Conservation (phyloP, 768 basidiomycete species). For the Termitomyces eurrhizus region DNA sequence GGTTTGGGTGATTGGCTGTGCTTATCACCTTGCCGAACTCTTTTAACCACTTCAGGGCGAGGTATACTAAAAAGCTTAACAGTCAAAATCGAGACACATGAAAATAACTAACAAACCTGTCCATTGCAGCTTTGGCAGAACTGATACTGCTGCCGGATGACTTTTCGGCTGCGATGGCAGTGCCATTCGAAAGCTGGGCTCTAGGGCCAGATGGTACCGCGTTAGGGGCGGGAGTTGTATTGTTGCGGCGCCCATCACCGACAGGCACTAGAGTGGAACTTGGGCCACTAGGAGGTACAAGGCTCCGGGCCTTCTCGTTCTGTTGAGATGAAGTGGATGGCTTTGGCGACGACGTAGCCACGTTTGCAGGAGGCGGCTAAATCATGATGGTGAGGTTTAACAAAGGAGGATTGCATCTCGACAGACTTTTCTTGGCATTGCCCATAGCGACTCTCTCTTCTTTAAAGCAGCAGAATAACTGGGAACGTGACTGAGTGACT, state of each 20-base stretch:
- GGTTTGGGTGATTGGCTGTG: conserved; percentile 32
- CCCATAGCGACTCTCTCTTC: conserved; percentile 64
- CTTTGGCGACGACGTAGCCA: conserved; percentile 25
- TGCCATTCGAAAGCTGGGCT: conserved; percentile 39
- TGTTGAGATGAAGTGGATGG: conserved; percentile 20
- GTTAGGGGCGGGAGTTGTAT: conserved; percentile 25
- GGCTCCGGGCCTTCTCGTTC: conserved; percentile 30
- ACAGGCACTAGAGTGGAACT: conserved; percentile 25
- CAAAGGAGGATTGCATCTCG: not conserved
- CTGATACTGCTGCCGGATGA: conserved; percentile 21
- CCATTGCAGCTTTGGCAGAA: conserved; percentile 60
- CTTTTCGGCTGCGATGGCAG: conserved; percentile 27
- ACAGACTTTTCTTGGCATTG: conserved; percentile 30
- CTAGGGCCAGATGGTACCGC: conserved; percentile 56
- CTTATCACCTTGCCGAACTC: conserved; percentile 42
- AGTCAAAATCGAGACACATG: not conserved
- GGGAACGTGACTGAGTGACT: not conserved
- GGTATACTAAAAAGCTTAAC: conserved; percentile 48
- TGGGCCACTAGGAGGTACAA: conserved; percentile 36
- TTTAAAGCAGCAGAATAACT: conserved; percentile 76
- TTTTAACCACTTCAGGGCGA: conserved; percentile 75
- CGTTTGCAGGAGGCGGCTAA: conserved; percentile 7
- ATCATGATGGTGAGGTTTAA: not conserved
- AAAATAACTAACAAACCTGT: conserved; percentile 44
- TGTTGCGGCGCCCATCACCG: conserved; percentile 35